Evolutionary conservation across 768 basidiomycete species (phyloP), one percentile per base, ranked within the genome.

Genomic region (Lactarius quietus): DNA sequence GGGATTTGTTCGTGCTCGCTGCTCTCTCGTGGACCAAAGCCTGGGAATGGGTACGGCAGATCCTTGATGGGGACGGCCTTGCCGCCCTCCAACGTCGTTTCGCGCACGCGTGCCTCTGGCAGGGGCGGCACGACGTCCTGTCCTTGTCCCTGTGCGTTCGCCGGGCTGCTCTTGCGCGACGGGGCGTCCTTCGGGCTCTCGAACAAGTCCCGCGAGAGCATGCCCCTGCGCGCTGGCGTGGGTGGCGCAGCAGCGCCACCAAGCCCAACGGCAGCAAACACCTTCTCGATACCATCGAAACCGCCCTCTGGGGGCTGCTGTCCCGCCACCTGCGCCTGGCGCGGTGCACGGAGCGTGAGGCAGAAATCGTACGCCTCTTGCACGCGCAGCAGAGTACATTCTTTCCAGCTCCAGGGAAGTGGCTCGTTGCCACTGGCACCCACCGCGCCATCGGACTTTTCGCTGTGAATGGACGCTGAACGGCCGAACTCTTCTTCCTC

Each of bases 291-390:
- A 58, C 84, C 83, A 39, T 83, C 82, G 33, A 80, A 80, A 4
- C 81, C 79, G 45, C 70, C 70, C 23, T 74, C 35, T 51, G 26
- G 48, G 29, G 60, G 14, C 20, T 57, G 62, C 48, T 66, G 57
- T 69, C 74, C 61, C 64, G 69, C 72, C 76, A 77, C 77, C 31
- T 73, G 68, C 64, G 70, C 70, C 55, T 71, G 63, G 48, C 72
- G 74, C 52, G 73, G 65, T 8, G 74, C 75, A 57, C 76, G 78
- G 38, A 76, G 77, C 18, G 83, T 83, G 45, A 85, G 77, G 72
- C 94, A 95, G 69, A 94, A 89, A 68, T 94, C 90, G 71, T 85
- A 93, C 0, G 89, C 88, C 61, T 91, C 90, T 69, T 87, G 84
- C 31, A 95, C 80, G 52, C 93, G 82, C 68, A 83, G 74, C 26